Base-by-base conservation (phyloP, 768 basidiomycete genomes). In the Tremella yokohamensis region DNA sequence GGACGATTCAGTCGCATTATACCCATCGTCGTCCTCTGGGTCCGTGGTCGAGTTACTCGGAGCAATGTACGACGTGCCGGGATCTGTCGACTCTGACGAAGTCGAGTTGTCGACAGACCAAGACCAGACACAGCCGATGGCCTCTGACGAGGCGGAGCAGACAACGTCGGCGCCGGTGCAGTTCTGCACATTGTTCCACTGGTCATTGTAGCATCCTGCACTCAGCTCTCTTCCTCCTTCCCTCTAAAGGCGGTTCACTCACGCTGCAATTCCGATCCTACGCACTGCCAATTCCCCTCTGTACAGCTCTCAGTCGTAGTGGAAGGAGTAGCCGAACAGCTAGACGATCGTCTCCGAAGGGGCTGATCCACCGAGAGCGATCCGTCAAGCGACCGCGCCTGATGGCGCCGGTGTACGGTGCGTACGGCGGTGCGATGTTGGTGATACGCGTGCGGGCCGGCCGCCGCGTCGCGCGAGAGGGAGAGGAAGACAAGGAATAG, bases 161-260 rank as follows among this genome's bases (percentile, higher is more conserved):
- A 64, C 56, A 19, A 64, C 58, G 34, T 64, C 58, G 20, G 50
- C 52, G n/a, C 63, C 63, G 3, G 59, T 51, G 48, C 63, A 64
- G 24, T 53, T 49, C 29, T 45, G 40, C 12, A 64, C 48, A 16
- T 45, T 24, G 16, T 56, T 49, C 63, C 63, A 64, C 19, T 57
- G n/a, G 22, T 59, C 55, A 44, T 60, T 60, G 20, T 59, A 56
- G 34, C 62, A 63, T 50, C 49, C 62, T 63, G 39, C 7, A 9
- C 8, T 58, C 18, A 38, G 50, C 42, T 16, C 25, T 6, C 15
- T 29, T 9, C 20, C 38, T 20, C 20, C 24, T 12, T 16, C n/a
- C 18, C 4, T 13, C 20, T 6, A 22, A 18, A 1, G n/a, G n/a
- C 7, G 25, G 22, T 2, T 38, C 7, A 60, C 63, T 57, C 52